Base-by-base conservation (phyloP, 164 flowering plant genomes). In the Piper betle region DNA sequence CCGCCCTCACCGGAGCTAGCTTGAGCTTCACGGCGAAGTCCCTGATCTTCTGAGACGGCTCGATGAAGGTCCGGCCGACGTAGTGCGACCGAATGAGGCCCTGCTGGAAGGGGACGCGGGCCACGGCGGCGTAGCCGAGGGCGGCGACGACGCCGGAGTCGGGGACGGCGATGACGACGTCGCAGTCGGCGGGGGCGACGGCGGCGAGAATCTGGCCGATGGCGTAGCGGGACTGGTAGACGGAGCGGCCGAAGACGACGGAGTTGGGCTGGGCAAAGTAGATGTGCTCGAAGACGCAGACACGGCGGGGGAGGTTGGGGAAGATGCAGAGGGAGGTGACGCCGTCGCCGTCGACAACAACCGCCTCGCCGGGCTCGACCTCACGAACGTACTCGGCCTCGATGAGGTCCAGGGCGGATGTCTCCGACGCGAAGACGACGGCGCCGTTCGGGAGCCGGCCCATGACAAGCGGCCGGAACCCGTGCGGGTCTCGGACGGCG, bases 141-240 rank as follows among this genome's bases (percentile, higher is more conserved):
- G 98, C 98, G 40, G 96, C 92, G 41, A 89, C 93, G 33, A 85
- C 86, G 6, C 98, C 96, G 0, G 98, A 89, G 65, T 88, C 98
- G 0, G 98, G 96, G 37, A 89, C 96, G 0, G 93, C 88, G 7
- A 92, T 87, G 58, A 92, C 98, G 18, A 92, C 88, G 74, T 92
- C 98, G 64, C 96, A 89, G 2, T 89, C 98, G 3, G 83, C 98
- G 1, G 96, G 94, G 2, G 89, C 74, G 59, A 80, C 88, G 0
- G 84, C 80, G 33, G 96, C 96, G 2, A 89, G 78, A n/a, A 84
- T 84, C 67, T 89, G 81, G 0, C 96, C 96, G 43, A 82, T 78
- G 1, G 62, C 61, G 8, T 64, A 70, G 62, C 96, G 63, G 0
- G 90, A 84, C 52, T 87, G 79, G 40, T 89, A 85, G 15, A 92